phyloP scores from a whole-genome alignment of 163 green algal genomes.

The Scenedesmus sp. region DNA sequence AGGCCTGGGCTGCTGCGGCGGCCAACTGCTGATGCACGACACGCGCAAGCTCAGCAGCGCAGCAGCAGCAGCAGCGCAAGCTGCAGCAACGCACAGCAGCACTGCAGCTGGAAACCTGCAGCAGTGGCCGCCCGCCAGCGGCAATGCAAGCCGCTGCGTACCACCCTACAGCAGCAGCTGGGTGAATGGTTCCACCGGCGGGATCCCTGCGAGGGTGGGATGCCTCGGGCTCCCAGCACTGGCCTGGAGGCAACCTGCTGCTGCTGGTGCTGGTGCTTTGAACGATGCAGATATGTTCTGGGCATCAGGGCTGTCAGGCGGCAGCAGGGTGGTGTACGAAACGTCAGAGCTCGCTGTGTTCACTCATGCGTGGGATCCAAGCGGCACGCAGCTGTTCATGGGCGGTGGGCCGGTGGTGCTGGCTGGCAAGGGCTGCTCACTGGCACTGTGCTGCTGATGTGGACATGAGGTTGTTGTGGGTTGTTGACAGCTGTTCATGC shows the following conservation, averaged over 20 bases:
- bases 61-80: not conserved
- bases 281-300: not conserved
- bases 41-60: not conserved
- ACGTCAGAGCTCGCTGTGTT: constrained; percentile 3
- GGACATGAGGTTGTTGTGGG: not conserved
- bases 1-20: not conserved
- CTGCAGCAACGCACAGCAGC: not conserved
- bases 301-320: not conserved
- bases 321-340: not conserved
- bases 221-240: not conserved
- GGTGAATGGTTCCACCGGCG: not conserved
- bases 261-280: not conserved
- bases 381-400: constrained; percentile 1
- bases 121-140: not conserved
- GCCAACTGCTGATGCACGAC: constrained; percentile 5
- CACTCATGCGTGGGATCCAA: constrained; percentile 10
- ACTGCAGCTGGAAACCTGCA: not conserved
- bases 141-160: not conserved
- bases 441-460: not conserved
- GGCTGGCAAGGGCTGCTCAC: not conserved
- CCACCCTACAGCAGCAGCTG: constrained; percentile 6
- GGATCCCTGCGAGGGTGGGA: not conserved
- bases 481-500: not conserved
- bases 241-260: not conserved
- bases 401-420: constrained; percentile 1